phyloP scores from a whole-genome alignment of 352 stramenopile species.

The Phytophthora citricola region DNA sequence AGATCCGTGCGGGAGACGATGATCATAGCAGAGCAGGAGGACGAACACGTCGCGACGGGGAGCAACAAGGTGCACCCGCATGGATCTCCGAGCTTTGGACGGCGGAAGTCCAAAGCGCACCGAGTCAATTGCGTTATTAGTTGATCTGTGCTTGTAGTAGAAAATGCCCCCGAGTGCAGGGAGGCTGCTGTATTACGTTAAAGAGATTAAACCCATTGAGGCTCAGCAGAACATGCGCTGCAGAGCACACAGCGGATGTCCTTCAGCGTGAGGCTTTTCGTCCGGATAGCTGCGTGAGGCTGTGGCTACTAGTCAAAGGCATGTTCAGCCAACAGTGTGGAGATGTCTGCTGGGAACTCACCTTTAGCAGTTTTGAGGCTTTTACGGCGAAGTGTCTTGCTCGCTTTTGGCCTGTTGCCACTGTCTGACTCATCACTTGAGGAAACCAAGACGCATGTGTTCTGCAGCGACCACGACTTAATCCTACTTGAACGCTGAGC shows the following conservation, averaged over 20 bases:
- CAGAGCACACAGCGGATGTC: conserved; percentile 40
- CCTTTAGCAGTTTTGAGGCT: conserved; percentile 17
- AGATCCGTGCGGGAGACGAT: conserved; percentile 68
- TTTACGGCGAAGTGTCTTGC: conserved; percentile 2
- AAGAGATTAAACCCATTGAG: conserved; percentile 7
- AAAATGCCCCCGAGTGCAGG: conserved; percentile 12
- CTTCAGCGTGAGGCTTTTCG: conserved; percentile 10
- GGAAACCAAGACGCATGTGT: too few relatives aligned
- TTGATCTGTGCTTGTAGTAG: conserved; percentile 34
- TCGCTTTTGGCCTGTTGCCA: too few relatives aligned
- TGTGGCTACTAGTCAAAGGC: neutral
- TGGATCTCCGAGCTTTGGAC: conserved; percentile 21
- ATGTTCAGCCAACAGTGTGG: neutral
- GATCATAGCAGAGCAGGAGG: conserved; percentile 73
- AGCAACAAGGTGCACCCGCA: conserved; percentile 25
- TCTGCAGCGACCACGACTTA: too few relatives aligned
- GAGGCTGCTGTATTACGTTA: conserved; percentile 29
- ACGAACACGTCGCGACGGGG: conserved; percentile 34
- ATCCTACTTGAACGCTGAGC: neutral
- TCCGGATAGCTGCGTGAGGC: conserved; percentile 14
- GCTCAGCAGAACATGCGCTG: conserved; percentile 60
- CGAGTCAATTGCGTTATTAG: conserved; percentile 51
- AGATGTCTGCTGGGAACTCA: conserved; percentile 1
- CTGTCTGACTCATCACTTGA: too few relatives aligned
- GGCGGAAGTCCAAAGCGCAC: conserved; percentile 35